These are phyloP conservation scores for Canna indica DNA, from an alignment of 176 grass and related monocot species.

Conservation along the genomic window DNA sequence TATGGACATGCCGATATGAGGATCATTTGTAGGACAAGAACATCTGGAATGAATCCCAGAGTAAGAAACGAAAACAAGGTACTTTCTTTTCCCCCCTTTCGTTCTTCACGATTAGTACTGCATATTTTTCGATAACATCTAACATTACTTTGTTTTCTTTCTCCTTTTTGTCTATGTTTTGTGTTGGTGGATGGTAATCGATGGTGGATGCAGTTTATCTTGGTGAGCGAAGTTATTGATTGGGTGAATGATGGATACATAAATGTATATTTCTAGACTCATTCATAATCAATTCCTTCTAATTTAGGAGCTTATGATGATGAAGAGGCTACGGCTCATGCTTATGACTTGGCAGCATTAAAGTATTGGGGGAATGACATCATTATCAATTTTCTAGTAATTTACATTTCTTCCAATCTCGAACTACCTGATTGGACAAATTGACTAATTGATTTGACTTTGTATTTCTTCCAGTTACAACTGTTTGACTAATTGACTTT, in stretches of 20 bases:
- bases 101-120: conserved; percentile 1
- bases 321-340: conserved; percentile 65
- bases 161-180: not conserved
- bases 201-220: conserved; percentile 71
- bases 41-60: conserved; percentile 83
- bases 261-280: not conserved
- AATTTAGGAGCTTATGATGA: conserved; percentile 73
- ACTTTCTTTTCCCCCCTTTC: not conserved
- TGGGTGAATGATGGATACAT: not conserved
- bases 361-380: conserved; percentile 86
- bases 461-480: not conserved
- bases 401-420: not conserved
- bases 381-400: conserved; percentile 73
- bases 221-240: conserved; percentile 32
- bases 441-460: too few species aligned
- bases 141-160: not conserved
- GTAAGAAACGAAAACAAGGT: conserved; percentile 97
- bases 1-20: conserved; percentile 83
- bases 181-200: not conserved
- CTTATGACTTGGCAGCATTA: conserved; percentile 91
- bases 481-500: not conserved
- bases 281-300: not conserved
- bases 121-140: not conserved
- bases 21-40: conserved; percentile 89
- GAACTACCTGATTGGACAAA: too few species aligned